Percentiles rank a stretch among this genome's conserved stretches.
These are phyloP conservation scores for Echinosophora koreensis DNA, from an alignment of 306 rosid genomes.

Conservation along the genomic window DNA sequence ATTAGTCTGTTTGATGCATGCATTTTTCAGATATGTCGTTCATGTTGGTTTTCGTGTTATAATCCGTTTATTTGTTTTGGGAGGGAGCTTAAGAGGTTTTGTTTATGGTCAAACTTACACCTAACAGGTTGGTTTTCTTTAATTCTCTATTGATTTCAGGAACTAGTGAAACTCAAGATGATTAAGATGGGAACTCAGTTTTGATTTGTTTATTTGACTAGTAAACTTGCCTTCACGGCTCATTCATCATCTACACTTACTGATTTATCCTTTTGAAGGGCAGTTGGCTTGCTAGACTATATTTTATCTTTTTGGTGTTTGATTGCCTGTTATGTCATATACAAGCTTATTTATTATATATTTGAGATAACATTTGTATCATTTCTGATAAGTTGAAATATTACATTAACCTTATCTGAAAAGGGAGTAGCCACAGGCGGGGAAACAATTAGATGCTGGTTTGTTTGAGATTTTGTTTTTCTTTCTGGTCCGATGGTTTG, in stretches of 20 bases:
- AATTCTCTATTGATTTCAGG: constrained; percentile 29
- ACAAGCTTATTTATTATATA: constrained; percentile 21
- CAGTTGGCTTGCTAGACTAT: neutral
- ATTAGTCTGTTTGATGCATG: neutral
- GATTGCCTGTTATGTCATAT: neutral
- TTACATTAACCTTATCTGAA: neutral
- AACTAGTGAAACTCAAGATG: constrained; percentile 29
- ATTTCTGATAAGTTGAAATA: neutral
- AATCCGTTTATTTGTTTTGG: neutral
- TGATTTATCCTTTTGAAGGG: neutral
- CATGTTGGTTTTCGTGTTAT: neutral
- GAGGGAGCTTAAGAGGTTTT: neutral
- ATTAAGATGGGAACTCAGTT: constrained; percentile 23
- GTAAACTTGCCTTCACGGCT: constrained; percentile 3
- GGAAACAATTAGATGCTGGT: too few relatives aligned
- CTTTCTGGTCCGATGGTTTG: neutral
- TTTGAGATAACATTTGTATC: neutral
- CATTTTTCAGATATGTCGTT: neutral
- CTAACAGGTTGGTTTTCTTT: neutral
- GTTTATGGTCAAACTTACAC: too few relatives aligned
- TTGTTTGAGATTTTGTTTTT: too few relatives aligned
- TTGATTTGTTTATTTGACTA: constrained; percentile 34
- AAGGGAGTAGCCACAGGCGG: too few relatives aligned
- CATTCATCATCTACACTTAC: neutral
- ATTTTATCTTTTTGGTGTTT: neutral